Evolutionary conservation across 1,139 yeast genomes (phyloP), one percentile per base, ranked within the genome.

Genomic region (Blastobotrys proliferans): DNA sequence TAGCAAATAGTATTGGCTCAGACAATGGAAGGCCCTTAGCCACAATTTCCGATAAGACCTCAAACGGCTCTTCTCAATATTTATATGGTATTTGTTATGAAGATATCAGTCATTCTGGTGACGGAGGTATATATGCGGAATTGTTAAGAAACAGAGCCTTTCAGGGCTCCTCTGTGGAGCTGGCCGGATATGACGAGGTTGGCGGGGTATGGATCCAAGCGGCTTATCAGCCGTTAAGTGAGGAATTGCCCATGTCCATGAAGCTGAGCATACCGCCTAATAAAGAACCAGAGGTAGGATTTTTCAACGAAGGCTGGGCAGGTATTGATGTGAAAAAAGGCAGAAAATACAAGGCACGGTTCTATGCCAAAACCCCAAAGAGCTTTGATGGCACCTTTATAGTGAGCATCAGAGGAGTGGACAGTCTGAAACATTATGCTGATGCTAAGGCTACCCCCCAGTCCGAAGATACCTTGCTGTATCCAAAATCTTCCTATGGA

Each of bases 71-170:
- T 6, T 41, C 45, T n/a, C 35, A 38, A 2, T 33, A 26, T 36
- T 35, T 41, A n/a, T 34, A 38, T 29, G 39, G 40, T 5, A 14
- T 43, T 9, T 39, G 38, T 39, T 42, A 22, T 18, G 45, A 42
- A 18, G 45, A 42, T 13, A 42, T 42, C 33, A 37, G 34, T 27
- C 21, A 39, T 6, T 38, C 42, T 14, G 45, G 45, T 2, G 42
- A 38, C 14, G 38, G 40, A 4, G 45, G 45, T 1, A 21, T 42
- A 16, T 38, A 42, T 20, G 41, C 39, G 9, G 45, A 42, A 21
- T n/a, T 42, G 31, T 35, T 42, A 14, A 38, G 33, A 21, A 42
- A 42, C 36, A 35, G 42, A 8, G 38, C 45, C n/a, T 34, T 38
- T 20, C 42, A 38, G 20, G 45, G 45, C 4, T 26, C 39, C 11